phyloP scores from a whole-genome alignment of 805 yeast genomes.

The Spathaspora sp. region DNA sequence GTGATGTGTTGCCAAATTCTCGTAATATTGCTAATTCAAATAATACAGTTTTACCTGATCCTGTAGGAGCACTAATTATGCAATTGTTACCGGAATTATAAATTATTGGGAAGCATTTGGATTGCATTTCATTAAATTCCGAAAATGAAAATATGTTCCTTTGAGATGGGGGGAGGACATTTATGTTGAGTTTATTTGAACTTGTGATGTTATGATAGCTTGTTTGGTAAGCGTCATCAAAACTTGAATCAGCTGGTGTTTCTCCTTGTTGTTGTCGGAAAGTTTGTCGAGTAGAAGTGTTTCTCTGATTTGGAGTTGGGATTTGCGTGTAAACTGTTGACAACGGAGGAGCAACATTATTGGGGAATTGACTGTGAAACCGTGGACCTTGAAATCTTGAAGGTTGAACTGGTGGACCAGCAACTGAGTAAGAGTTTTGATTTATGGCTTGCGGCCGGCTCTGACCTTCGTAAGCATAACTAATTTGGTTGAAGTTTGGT shows the following conservation, averaged over 20 bases:
- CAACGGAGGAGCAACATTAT: too few species aligned
- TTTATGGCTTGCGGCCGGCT: neutral
- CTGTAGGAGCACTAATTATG: constrained; percentile 54
- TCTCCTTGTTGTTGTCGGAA: too few species aligned
- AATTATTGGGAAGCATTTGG: constrained; percentile 35
- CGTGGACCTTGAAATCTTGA: too few species aligned
- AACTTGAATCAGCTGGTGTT: too few species aligned
- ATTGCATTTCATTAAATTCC: constrained; percentile 49
- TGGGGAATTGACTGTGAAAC: too few species aligned
- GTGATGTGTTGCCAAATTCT: constrained; percentile 17
- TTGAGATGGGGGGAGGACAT: constrained; percentile 33
- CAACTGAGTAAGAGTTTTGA: neutral
- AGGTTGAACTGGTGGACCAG: neutral
- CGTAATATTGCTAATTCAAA: constrained; percentile 50
- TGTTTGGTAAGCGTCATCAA: too few species aligned
- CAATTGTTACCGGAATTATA: constrained; percentile 36
- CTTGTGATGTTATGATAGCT: too few species aligned
- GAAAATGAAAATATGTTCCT: constrained; percentile 29
- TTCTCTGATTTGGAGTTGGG: too few species aligned
- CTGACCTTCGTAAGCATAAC: neutral
- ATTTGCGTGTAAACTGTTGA: too few species aligned
- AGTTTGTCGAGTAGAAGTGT: too few species aligned
- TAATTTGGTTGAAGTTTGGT: neutral
- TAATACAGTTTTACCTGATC: constrained; percentile 56
- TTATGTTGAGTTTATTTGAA: constrained; percentile 1